Percentiles rank a stretch among this genome's conserved stretches.
Evolutionary conservation across 2,329 filamentous ascomycete genomes (phyloP).

Genomic region (Stemphylium lycopersici): DNA sequence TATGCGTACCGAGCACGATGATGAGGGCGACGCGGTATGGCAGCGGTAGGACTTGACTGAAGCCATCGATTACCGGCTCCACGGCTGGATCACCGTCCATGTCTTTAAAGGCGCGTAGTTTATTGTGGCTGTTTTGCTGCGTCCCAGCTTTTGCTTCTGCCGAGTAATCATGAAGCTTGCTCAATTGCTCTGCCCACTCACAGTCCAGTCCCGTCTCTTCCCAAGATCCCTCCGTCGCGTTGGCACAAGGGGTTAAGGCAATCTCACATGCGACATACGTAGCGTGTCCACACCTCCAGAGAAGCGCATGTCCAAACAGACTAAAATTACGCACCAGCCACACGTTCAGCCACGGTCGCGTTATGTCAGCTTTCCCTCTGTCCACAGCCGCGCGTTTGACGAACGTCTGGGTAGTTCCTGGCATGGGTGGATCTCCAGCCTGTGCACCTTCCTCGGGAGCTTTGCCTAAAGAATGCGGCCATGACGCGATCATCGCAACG

Average conservation of each 20-base stretch:
- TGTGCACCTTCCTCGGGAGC: conserved; percentile 15
- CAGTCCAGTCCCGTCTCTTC: conserved; percentile 15
- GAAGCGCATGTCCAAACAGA: conserved; percentile 19
- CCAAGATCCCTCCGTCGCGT: background rate
- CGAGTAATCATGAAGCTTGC: conserved; percentile 25
- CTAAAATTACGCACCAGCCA: conserved; percentile 19
- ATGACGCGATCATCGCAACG: conserved; percentile 41
- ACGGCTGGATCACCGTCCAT: conserved; percentile 79
- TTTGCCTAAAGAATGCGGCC: conserved; percentile 28
- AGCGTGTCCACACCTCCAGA: conserved; percentile 41
- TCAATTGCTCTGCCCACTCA: background rate
- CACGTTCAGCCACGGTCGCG: conserved; percentile 7
- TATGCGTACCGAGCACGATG: conserved; percentile 74
- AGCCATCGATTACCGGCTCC: conserved; percentile 74
- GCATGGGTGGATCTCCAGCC: background rate
- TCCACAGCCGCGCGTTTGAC: conserved; percentile 18
- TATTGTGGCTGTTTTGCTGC: conserved; percentile 26
- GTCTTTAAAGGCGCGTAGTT: conserved; percentile 26
- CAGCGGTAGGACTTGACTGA: conserved; percentile 84
- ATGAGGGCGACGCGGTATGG: conserved; percentile 89
- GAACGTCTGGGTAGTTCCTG: conserved; percentile 5
- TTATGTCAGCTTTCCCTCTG: conserved; percentile 19
- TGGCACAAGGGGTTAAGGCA: conserved; percentile 26
- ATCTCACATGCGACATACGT: conserved; percentile 16
- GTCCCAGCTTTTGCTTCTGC: conserved; percentile 26